Conservation (phyloP, 805 yeast species). For the Hyphopichia homilentoma region DNA sequence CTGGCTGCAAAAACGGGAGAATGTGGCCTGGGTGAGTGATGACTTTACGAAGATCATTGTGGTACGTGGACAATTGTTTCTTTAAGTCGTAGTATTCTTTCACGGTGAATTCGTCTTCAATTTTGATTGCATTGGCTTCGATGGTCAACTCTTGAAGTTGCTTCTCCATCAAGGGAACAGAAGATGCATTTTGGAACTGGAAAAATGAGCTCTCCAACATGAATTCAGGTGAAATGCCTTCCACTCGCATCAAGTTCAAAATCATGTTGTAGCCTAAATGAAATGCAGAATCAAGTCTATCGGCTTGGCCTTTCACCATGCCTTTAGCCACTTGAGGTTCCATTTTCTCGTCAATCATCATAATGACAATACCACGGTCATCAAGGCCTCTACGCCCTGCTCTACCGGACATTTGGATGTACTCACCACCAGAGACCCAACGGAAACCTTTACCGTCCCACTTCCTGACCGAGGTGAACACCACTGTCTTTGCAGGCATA, state of each 20-base stretch:
- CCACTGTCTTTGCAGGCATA: conserved; percentile 99
- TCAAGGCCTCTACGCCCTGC: conserved; percentile 99
- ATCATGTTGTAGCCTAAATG: conserved; percentile 98
- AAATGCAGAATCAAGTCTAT: conserved; percentile 94
- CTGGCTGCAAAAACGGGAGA: conserved; percentile 81
- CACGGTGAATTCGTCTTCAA: conserved; percentile 73
- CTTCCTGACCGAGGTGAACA: conserved; percentile 93
- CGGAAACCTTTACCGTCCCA: conserved; percentile 98
- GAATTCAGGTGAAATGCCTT: conserved; percentile 96
- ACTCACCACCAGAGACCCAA: conserved; percentile 99
- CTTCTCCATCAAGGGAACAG: conserved; percentile 81
- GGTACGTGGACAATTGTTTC: conserved; percentile 66
- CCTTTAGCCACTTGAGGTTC: conserved; percentile 99
- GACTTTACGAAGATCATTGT: conserved; percentile 72
- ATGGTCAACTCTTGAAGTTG: conserved; percentile 53
- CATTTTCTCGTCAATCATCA: conserved; percentile 99
- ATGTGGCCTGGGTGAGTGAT: conserved; percentile 89
- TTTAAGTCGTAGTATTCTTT: conserved; percentile 81
- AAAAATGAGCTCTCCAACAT: conserved; percentile 92
- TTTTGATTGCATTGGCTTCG: conserved; percentile 44
- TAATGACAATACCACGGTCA: conserved; percentile 97
- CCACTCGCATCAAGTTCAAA: conserved; percentile 91
- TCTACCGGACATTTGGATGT: conserved; percentile 99
- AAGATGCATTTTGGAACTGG: conserved; percentile 90
- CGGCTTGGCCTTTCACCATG: conserved; percentile 99